A percentile compares a stretch with the other conserved stretches of the same genome.
Evolutionary conservation across 345 rosid species (phyloP).

Genomic region (Citrus australasica): DNA sequence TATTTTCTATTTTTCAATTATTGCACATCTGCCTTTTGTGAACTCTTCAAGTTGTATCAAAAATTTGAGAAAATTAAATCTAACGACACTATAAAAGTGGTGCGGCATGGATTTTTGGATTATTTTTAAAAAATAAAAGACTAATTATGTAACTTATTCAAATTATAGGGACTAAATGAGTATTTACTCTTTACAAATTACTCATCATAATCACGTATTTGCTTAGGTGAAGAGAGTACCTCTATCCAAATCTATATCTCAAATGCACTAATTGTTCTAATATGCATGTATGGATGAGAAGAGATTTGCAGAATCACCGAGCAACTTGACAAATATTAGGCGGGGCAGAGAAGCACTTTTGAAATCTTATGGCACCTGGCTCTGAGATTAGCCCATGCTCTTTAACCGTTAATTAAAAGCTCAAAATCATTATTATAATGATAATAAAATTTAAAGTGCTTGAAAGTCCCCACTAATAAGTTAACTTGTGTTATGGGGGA

Average conservation of each 20-base stretch:
- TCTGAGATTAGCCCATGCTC: neutral
- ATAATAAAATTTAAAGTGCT: neutral
- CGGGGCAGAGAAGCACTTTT: neutral
- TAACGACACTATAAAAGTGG: no score
- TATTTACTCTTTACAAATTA: no score
- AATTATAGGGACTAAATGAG: no score
- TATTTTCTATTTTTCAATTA: no score
- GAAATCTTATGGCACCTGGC: neutral
- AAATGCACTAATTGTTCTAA: neutral
- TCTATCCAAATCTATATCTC: no score
- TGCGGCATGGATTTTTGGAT: accelerated
- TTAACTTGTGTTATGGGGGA: neutral
- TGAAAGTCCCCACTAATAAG: neutral
- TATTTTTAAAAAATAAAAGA: no score
- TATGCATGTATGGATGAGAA: neutral
- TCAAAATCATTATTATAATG: neutral
- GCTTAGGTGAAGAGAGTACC: no score
- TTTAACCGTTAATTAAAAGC: neutral
- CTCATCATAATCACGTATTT: no score
- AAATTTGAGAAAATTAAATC: no score
- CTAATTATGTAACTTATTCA: no score
- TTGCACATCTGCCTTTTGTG: no score
- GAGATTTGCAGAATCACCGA: neutral
- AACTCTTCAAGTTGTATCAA: no score
- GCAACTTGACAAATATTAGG: neutral